phyloP scores from a whole-genome alignment of 1,284 basidiomycete genomes.

The Cutaneotrichosporon sp. region DNA sequence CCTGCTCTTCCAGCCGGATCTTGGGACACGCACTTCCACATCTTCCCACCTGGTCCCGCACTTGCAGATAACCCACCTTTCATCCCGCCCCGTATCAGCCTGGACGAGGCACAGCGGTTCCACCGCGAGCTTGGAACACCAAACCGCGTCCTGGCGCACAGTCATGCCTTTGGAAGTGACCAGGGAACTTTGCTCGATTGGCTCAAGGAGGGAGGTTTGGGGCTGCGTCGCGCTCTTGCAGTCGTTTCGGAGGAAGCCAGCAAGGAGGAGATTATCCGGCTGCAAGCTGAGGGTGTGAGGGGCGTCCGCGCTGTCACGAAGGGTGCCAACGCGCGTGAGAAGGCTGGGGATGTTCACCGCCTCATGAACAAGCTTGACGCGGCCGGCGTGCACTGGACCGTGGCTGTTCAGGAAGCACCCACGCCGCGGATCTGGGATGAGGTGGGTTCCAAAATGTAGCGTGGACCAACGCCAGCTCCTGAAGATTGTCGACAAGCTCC shows the following conservation, averaged over 20 bases:
- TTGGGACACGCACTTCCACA: constrained; percentile 17
- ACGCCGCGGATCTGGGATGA: neutral
- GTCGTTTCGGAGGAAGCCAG: neutral
- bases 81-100: constrained; percentile 1
- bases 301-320: constrained; percentile 2
- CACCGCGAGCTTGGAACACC: constrained; percentile 4
- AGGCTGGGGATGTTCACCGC: neutral
- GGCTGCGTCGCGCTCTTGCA: neutral
- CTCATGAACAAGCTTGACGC: neutral
- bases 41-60: constrained; percentile 2
- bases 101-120: neutral
- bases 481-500: neutral
- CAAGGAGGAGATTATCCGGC: neutral
- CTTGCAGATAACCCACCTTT: neutral
- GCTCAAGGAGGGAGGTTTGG: neutral
- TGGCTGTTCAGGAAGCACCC: constrained; percentile 7
- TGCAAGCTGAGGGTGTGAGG: constrained; percentile 3
- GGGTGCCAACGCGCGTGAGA: neutral
- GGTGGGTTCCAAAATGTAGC: neutral
- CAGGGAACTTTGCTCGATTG: neutral
- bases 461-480: neutral
- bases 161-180: constrained; percentile 3
- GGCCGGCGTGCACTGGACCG: constrained; percentile 9
- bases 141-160: constrained; percentile 9
- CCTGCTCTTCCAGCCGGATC: constrained; percentile 1